phyloP scores from a whole-genome alignment of 257 asterid species.

The Solanum peruvianum region DNA sequence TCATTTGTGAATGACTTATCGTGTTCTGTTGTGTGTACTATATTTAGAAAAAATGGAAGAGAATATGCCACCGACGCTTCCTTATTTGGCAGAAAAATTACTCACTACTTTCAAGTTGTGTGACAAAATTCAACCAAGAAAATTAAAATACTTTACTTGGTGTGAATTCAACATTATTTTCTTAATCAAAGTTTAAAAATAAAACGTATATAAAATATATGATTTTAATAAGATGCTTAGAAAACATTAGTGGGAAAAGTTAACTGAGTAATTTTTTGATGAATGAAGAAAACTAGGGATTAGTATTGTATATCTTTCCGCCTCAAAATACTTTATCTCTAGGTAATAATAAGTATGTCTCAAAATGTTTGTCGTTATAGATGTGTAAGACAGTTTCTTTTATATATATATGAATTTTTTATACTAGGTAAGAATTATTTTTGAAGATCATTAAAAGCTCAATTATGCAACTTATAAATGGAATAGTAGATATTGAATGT shows the following conservation, averaged over 20 bases:
- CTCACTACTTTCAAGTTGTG: neutral
- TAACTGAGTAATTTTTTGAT: neutral
- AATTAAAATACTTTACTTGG: neutral
- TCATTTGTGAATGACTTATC: neutral
- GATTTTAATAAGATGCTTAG: neutral
- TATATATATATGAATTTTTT: too few relatives aligned
- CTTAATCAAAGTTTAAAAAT: neutral
- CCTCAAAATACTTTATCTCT: neutral
- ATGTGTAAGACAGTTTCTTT: neutral
- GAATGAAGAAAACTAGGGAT: neutral
- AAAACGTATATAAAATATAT: too few relatives aligned
- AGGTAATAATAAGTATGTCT: neutral
- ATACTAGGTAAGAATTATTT: neutral
- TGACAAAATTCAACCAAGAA: neutral
- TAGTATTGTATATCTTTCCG: neutral
- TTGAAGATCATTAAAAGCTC: neutral
- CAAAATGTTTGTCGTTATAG: neutral
- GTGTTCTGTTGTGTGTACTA: neutral
- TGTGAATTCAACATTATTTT: neutral
- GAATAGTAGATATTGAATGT: neutral
- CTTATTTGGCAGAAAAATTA: too few relatives aligned
- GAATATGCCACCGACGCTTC: neutral
- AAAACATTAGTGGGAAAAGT: neutral
- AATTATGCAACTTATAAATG: neutral
- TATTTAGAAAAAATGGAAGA: neutral